These are phyloP conservation scores for Cystobasidium ongulense DNA, from an alignment of 768 basidiomycete species.

Conservation along the genomic window DNA sequence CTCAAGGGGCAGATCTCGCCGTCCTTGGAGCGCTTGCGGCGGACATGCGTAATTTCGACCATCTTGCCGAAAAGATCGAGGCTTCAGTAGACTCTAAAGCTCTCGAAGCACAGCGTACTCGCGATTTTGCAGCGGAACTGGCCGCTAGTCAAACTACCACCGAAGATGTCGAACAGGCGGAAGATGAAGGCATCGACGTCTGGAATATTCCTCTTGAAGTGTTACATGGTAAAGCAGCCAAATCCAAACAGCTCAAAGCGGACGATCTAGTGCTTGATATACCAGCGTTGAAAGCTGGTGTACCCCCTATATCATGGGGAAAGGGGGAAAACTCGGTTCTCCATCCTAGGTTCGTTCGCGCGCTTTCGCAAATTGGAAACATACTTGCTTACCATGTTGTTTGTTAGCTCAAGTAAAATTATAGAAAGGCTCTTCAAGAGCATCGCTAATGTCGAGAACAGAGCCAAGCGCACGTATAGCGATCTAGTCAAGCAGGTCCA, in stretches of 20 bases:
- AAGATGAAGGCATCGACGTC: conserved; percentile 19
- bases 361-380: neutral
- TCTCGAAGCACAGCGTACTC: conserved; percentile 11
- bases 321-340: conserved; percentile 8
- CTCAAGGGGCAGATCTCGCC: neutral
- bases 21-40: neutral
- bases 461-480: neutral
- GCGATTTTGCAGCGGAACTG: conserved; percentile 8
- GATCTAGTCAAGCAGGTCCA: conserved; percentile 2
- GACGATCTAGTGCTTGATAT: neutral
- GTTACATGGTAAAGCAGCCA: conserved; percentile 8
- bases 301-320: conserved; percentile 7
- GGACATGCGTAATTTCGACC: neutral
- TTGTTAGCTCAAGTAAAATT: conserved; percentile 1
- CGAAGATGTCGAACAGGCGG: neutral
- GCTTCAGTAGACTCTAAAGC: conserved; percentile 4
- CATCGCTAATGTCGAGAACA: conserved; percentile 11
- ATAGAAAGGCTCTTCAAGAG: neutral
- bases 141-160: neutral
- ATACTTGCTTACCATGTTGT: neutral
- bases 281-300: neutral
- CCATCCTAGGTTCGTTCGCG: neutral
- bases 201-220: conserved; percentile 29
- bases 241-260: neutral
- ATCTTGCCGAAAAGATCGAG: conserved; percentile 23